phyloP scores from a whole-genome alignment of 495 filamentous ascomycete species.

The Neurospora cerealis region DNA sequence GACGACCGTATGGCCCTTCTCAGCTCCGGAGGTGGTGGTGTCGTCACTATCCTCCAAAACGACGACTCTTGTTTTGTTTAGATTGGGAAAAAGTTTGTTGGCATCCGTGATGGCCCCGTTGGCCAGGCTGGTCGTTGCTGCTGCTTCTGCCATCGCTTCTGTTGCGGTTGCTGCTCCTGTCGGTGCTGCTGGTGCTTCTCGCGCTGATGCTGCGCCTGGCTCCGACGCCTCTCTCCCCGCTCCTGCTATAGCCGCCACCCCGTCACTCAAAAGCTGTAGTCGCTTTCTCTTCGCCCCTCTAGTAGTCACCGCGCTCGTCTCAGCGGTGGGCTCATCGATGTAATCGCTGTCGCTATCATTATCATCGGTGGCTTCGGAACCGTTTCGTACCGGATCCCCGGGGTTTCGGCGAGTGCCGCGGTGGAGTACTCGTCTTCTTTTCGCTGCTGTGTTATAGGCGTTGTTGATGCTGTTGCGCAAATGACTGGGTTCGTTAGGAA shows the following conservation, averaged over 20 bases:
- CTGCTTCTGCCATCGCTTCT: not conserved
- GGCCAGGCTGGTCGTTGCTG: not conserved
- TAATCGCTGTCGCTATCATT: not conserved
- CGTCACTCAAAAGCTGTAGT: not conserved
- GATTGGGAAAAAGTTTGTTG: not conserved
- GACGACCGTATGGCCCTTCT: no score
- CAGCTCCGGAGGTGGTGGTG: not conserved
- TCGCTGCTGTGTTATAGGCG: not conserved
- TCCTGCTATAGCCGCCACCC: not conserved
- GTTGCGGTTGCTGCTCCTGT: not conserved
- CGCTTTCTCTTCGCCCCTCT: not conserved
- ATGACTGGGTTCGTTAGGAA: not conserved
- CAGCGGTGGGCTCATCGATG: not conserved
- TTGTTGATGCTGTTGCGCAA: not conserved
- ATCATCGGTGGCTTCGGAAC: not conserved
- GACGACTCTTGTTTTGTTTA: not conserved
- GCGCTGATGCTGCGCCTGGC: not conserved
- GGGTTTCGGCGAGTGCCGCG: not conserved
- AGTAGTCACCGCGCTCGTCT: not conserved
- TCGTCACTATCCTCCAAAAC: not conserved
- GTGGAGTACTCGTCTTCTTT: not conserved
- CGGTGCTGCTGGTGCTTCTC: not conserved
- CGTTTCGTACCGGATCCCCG: not conserved
- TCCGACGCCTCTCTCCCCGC: not conserved
- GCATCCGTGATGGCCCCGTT: not conserved